These are phyloP conservation scores for Manihot esculenta DNA, from an alignment of 441 rosid species.

Conservation along the genomic window DNA sequence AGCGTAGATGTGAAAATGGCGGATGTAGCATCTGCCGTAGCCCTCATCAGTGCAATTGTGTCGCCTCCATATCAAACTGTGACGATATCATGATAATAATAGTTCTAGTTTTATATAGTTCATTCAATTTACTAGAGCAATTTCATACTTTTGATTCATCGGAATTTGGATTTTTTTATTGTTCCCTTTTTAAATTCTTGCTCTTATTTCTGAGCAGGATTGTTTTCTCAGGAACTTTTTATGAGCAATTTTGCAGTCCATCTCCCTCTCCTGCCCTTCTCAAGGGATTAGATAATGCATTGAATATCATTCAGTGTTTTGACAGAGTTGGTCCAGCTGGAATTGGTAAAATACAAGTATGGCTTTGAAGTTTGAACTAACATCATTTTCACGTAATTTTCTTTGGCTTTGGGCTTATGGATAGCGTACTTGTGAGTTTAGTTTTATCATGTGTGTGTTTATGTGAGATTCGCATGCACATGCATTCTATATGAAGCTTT, in stretches of 20 bases:
- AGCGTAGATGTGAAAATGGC: conserved; percentile 61
- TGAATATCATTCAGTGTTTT: conserved; percentile 85
- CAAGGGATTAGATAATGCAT: conserved; percentile 70
- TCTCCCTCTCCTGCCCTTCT: conserved; percentile 74
- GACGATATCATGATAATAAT: conserved; percentile 6
- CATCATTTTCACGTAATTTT: background rate
- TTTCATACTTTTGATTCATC: background rate
- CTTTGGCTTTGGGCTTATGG: background rate
- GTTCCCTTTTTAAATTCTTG: background rate
- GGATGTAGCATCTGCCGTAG: conserved; percentile 54
- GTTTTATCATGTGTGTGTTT: background rate
- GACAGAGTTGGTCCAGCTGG: conserved; percentile 87
- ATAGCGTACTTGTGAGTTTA: background rate
- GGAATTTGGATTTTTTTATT: background rate
- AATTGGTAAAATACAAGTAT: conserved; percentile 91
- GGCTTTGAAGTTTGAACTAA: no score
- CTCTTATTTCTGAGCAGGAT: background rate
- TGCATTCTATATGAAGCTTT: background rate
- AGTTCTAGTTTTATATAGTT: background rate
- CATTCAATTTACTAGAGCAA: no score
- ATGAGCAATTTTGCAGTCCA: conserved; percentile 59
- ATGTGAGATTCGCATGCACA: background rate
- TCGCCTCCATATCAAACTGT: conserved; percentile 77
- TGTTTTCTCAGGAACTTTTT: conserved; percentile 40
- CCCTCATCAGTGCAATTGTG: conserved; percentile 54